A percentile compares a stretch with the other conserved stretches of the same genome.
Conservation (phyloP, 371 early-diverging fungal species). For the Lichtheimia corymbifera region DNA sequence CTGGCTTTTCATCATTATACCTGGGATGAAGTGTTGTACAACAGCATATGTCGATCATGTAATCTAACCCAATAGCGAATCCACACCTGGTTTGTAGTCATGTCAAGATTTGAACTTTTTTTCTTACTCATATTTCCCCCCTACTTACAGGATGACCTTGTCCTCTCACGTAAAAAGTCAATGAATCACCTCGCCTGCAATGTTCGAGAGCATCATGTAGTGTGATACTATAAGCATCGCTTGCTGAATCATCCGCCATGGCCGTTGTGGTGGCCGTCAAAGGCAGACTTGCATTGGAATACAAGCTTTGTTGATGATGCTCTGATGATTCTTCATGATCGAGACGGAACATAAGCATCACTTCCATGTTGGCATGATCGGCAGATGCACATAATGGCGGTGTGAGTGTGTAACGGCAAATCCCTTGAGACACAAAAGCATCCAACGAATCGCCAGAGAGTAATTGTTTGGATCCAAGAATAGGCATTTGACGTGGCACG, state of each 20-base stretch:
- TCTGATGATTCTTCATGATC: not conserved
- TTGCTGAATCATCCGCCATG: not conserved
- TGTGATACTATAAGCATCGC: not conserved
- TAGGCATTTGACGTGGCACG: not conserved
- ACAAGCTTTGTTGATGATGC: not conserved
- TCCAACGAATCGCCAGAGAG: slow-evolving; percentile 8
- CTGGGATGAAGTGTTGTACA: slow-evolving; percentile 13
- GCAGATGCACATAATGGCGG: not conserved
- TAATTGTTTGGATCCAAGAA: slow-evolving; percentile 6
- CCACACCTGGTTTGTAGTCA: slow-evolving; percentile 9
- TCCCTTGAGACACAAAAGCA: slow-evolving; percentile 7
- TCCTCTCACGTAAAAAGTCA: slow-evolving; percentile 31
- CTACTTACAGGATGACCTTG: slow-evolving; percentile 26
- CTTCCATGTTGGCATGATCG: slow-evolving; percentile 7
- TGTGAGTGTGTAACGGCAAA: slow-evolving; percentile 8
- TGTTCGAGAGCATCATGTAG: slow-evolving; percentile 1
- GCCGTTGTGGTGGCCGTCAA: not conserved
- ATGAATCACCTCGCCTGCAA: slow-evolving; percentile 27
- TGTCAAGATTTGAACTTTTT: not conserved
- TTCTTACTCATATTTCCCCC: not conserved
- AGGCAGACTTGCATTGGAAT: not conserved
- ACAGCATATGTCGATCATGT: not conserved
- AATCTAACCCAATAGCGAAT: slow-evolving; percentile 18
- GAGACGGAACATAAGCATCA: slow-evolving; percentile 7
- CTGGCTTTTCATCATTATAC: not conserved